Base-by-base conservation (phyloP, 2,329 filamentous ascomycete species). In the Rhinocladiella mackenziei region DNA sequence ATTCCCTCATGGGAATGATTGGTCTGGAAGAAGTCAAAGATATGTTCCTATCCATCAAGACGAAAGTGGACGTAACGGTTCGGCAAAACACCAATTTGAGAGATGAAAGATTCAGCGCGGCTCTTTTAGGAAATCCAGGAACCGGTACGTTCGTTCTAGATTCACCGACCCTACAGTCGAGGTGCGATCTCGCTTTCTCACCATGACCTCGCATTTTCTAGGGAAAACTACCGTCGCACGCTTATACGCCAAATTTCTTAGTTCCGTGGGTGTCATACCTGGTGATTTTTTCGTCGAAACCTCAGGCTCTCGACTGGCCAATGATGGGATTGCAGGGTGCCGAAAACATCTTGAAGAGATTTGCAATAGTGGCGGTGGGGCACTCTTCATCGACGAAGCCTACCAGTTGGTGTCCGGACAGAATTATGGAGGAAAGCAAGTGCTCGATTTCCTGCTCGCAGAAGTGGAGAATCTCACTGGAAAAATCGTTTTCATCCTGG, bases 151-250 rank as follows among this genome's bases (percentile, higher is more conserved):
- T 5, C 33, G 35, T 39, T n/a, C 35, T 11, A n/a, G n/a, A n/a
- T n/a, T n/a, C n/a, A n/a, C n/a, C n/a, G n/a, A 39, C 15, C 28
- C 4, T 25, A 8, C 29, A 15, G 20, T 40, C 20, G 30, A 22
- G 17, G 56, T 8, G 35, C 19, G 18, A 20, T 22, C 33, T 19
- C 33, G 8, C 18, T 5, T 36, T 36, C 13, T 17, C 8, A 31
- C n/a, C 26, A 9, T n/a, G 4, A 40, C 30, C 39, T 57, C 22
- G 57, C 29, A 26, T 25, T 33, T 3, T 9, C 14, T 25, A 73
- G 77, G 80, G 0, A 89, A 89, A 66, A 91, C 86, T 0, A 89
- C 85, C 0, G 80, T 89, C 0, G 85, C 85, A 0, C 72, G 84
- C 0, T 64, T 84, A 0, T 89, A 86, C 45, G 81, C 77, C 0